Evolutionary conservation across 768 basidiomycete genomes (phyloP).

Genomic region (Psilocybe tampanensis): DNA sequence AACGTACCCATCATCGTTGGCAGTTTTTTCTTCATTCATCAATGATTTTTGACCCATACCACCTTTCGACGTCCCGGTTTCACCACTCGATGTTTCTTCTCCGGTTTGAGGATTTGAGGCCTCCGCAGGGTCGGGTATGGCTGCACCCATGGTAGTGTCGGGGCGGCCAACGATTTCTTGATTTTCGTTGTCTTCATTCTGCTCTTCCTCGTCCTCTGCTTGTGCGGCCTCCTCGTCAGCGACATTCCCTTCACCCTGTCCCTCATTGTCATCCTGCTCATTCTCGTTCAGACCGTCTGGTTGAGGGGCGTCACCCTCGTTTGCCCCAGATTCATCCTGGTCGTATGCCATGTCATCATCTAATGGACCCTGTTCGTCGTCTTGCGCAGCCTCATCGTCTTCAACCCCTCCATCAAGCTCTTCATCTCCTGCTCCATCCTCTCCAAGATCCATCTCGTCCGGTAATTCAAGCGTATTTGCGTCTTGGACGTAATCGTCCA

Average conservation of each 20-base stretch:
- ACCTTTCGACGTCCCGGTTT: slow-evolving; percentile 32
- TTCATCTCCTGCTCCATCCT: slow-evolving; percentile 36
- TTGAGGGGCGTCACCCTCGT: slow-evolving; percentile 8
- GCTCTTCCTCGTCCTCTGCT: slow-evolving; percentile 27
- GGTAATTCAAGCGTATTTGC: slow-evolving; percentile 87
- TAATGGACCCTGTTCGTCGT: slow-evolving; percentile 35
- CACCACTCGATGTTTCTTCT: slow-evolving; percentile 32
- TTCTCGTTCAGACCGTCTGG: slow-evolving; percentile 7
- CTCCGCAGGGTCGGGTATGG: slow-evolving; percentile 34
- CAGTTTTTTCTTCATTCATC: slow-evolving; percentile 26
- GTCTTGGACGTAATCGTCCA: slow-evolving; percentile 79
- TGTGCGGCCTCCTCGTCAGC: slow-evolving; percentile 8
- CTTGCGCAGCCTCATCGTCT: slow-evolving; percentile 34
- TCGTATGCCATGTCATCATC: slow-evolving; percentile 33
- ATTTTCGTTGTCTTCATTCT: slow-evolving; percentile 28
- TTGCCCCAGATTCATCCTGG: slow-evolving; percentile 16
- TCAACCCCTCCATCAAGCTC: slow-evolving; percentile 23
- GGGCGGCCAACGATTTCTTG: slow-evolving; percentile 42
- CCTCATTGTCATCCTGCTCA: background rate
- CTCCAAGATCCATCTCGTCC: slow-evolving; percentile 75
- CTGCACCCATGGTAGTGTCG: slow-evolving; percentile 47
- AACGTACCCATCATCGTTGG: slow-evolving; percentile 36
- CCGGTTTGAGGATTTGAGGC: slow-evolving; percentile 23
- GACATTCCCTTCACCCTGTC: background rate
- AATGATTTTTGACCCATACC: slow-evolving; percentile 28